phyloP scores from a whole-genome alignment of 345 rosid genomes.

The Anastatica hierochuntica region DNA sequence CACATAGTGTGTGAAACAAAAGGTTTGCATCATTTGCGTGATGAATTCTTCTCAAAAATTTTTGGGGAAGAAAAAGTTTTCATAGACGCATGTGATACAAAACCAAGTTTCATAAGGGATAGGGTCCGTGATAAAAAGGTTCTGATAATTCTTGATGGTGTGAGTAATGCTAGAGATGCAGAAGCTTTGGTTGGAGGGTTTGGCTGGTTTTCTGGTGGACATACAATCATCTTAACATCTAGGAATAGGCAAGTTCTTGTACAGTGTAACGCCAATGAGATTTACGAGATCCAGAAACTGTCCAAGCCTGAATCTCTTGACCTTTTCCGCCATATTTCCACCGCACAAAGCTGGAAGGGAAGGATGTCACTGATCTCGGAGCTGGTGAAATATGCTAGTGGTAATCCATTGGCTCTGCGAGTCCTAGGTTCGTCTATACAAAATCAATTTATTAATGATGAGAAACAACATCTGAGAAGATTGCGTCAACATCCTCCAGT shows the following conservation, averaged over 20 bases:
- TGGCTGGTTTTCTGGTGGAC: conserved; percentile 19
- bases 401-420: conserved; percentile 30
- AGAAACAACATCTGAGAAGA: conserved; percentile 14
- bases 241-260: conserved; percentile 19
- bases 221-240: conserved; percentile 22
- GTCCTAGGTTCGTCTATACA: conserved; percentile 18
- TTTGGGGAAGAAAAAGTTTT: conserved; percentile 5
- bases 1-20: conserved; percentile 5
- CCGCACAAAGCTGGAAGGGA: no score
- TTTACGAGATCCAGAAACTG: conserved; percentile 10
- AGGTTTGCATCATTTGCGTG: conserved; percentile 2
- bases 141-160: conserved; percentile 23
- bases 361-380: neutral
- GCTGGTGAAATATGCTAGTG: conserved; percentile 15
- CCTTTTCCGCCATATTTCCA: neutral
- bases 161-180: conserved; percentile 6
- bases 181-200: conserved; percentile 17
- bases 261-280: conserved; percentile 3
- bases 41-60: conserved; percentile 11
- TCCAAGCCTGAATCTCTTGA: neutral
- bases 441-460: neutral
- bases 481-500: conserved; percentile 9
- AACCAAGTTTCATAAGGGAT: neutral
- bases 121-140: conserved; percentile 7
- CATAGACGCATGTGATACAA: conserved; percentile 4